Percentiles rank a stretch among this genome's conserved stretches.
phyloP scores from a whole-genome alignment of 2,329 filamentous ascomycete species.

The Scopulariopsis brevicaulis region DNA sequence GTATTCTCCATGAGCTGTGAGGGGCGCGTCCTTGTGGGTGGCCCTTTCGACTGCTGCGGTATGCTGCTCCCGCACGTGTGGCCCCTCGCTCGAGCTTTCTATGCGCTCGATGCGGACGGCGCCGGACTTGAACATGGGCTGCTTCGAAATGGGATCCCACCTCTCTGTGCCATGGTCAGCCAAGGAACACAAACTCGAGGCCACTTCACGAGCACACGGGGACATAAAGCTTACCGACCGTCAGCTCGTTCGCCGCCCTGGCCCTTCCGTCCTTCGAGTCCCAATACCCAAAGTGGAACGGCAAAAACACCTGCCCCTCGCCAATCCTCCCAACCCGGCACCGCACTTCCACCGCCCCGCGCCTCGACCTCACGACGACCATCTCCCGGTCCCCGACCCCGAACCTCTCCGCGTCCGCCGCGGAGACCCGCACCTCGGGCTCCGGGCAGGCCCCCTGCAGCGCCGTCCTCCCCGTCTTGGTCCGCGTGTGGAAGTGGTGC shows the following conservation, averaged over 20 bases:
- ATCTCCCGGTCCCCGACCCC: slow-evolving; percentile 16
- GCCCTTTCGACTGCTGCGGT: slow-evolving; percentile 9
- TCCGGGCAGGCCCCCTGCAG: slow-evolving; percentile 18
- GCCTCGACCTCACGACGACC: slow-evolving; percentile 17
- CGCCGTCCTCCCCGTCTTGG: slow-evolving; percentile 20
- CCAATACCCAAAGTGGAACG: slow-evolving; percentile 25
- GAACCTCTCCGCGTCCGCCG: slow-evolving; percentile 14
- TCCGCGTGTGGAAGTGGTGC: slow-evolving; percentile 23
- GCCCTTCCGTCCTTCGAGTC: slow-evolving; percentile 19
- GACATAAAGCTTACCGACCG: slow-evolving; percentile 14
- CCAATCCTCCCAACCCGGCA: slow-evolving; percentile 16
- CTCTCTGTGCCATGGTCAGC: background rate
- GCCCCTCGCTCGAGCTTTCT: background rate
- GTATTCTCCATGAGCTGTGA: slow-evolving; percentile 6
- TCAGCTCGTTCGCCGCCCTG: slow-evolving; percentile 23
- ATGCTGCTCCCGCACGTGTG: slow-evolving; percentile 13
- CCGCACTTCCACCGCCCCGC: slow-evolving; percentile 17
- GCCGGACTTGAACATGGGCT: slow-evolving; percentile 22
- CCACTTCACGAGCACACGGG: too few species aligned
- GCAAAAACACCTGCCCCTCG: slow-evolving; percentile 22
- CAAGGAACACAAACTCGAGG: too few species aligned
- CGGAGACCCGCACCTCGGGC: slow-evolving; percentile 16
- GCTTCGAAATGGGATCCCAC: slow-evolving; percentile 23
- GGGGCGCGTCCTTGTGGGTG: slow-evolving; percentile 5
- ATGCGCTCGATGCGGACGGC: slow-evolving; percentile 20